Evolutionary conservation across 2,329 filamentous ascomycete species (phyloP).

Genomic region (Cadophora sp.): DNA sequence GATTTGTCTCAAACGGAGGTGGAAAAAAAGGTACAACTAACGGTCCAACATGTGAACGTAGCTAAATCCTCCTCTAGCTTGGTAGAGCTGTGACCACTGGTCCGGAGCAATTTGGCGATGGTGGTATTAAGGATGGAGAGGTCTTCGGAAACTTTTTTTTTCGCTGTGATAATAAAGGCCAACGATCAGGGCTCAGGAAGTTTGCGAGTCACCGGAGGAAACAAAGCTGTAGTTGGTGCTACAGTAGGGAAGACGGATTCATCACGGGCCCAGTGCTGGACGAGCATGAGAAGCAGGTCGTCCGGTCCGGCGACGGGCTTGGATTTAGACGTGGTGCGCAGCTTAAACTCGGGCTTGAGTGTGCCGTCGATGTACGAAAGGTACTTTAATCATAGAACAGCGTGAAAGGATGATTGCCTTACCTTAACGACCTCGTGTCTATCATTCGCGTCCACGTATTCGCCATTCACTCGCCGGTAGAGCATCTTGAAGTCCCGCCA

Average conservation of each 20-base stretch:
- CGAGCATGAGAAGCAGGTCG: slow-evolving; percentile 35
- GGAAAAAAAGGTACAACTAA: too few relatives aligned
- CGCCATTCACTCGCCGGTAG: slow-evolving; percentile 4
- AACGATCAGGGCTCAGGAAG: too few relatives aligned
- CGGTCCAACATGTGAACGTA: too few relatives aligned
- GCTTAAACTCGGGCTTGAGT: slow-evolving; percentile 28
- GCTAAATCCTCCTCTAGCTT: too few relatives aligned
- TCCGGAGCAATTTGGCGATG: too few relatives aligned
- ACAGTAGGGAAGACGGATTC: slow-evolving; percentile 35
- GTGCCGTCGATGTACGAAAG: slow-evolving; percentile 30
- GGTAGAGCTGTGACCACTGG: too few relatives aligned
- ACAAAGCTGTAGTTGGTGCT: too few relatives aligned
- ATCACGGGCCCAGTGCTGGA: slow-evolving; percentile 26
- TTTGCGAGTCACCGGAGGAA: too few relatives aligned
- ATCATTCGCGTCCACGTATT: not conserved
- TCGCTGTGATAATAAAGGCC: too few relatives aligned
- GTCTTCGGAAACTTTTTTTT: too few relatives aligned
- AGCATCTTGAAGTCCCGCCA: slow-evolving; percentile 26
- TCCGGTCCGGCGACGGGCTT: slow-evolving; percentile 36
- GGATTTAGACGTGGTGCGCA: slow-evolving; percentile 30
- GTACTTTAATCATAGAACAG: slow-evolving; percentile 23
- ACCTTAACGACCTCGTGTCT: not conserved
- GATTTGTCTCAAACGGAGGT: too few relatives aligned
- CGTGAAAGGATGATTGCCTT: not conserved
- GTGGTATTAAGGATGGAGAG: too few relatives aligned